These are phyloP conservation scores for Diaporthe citriasiana DNA, from an alignment of 2,329 filamentous ascomycete genomes.

Conservation along the genomic window DNA sequence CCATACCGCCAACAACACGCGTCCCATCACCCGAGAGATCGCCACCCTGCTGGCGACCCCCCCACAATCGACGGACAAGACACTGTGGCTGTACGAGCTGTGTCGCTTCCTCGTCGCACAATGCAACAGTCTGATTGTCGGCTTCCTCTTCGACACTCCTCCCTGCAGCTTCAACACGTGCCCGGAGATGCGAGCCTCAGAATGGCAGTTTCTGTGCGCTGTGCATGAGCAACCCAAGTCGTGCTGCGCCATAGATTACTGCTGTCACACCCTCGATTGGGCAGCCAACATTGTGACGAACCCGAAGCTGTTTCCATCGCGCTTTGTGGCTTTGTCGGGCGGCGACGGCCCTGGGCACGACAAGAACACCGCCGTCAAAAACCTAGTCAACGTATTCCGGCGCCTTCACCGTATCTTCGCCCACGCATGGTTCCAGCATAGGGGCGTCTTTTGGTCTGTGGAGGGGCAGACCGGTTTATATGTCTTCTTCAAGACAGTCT, in stretches of 20 bases:
- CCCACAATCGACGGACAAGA: conserved; percentile 85
- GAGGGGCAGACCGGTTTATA: conserved; percentile 94
- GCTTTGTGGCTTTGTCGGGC: conserved; percentile 73
- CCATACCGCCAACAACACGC: conserved; percentile 77
- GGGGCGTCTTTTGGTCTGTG: conserved; percentile 94
- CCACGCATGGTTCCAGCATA: conserved; percentile 98
- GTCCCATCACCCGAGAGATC: conserved; percentile 81
- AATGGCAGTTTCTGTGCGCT: conserved; percentile 99
- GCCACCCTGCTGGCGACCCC: conserved; percentile 83
- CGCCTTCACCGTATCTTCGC: conserved; percentile 97
- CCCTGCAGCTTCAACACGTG: conserved; percentile 92
- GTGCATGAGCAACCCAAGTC: conserved; percentile 97
- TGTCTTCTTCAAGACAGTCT: conserved; percentile 96
- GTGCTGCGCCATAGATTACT: conserved; percentile 99
- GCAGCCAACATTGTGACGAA: conserved; percentile 94
- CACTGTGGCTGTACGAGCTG: conserved; percentile 97
- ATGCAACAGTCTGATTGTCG: conserved; percentile 91
- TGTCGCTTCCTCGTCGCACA: conserved; percentile 96
- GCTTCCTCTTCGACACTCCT: conserved; percentile 91
- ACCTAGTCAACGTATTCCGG: conserved; percentile 94
- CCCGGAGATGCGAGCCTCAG: conserved; percentile 97
- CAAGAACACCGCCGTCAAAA: conserved; percentile 78
- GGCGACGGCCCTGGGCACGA: conserved; percentile 73
- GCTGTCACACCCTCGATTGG: conserved; percentile 98
- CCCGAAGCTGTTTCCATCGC: conserved; percentile 93